Conservation (phyloP, 179 eudicot genomes). For the Silene vulgaris region DNA sequence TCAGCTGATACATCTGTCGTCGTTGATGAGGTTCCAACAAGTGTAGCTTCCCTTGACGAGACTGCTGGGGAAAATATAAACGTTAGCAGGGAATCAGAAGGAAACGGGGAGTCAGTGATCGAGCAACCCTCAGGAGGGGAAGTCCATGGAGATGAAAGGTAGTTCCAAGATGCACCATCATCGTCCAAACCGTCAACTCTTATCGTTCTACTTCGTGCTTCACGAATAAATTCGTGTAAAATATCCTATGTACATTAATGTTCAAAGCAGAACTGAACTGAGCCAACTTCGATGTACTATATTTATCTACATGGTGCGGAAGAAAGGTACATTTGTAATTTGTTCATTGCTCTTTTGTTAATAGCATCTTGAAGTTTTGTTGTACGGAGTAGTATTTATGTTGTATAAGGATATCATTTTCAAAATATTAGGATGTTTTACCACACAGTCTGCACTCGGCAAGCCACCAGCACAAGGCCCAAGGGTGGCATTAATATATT, state of each 20-base stretch:
- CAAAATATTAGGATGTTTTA: too few relatives aligned
- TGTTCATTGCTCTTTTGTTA: not conserved
- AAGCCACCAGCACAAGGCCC: too few relatives aligned
- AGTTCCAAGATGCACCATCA: not conserved
- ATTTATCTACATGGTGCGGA: not conserved
- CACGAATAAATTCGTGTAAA: not conserved
- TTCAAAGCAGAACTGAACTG: not conserved
- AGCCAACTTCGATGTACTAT: not conserved
- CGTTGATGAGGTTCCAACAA: not conserved
- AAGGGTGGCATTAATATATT: too few relatives aligned
- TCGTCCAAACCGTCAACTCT: not conserved
- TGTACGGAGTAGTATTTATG: not conserved
- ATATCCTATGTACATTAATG: not conserved
- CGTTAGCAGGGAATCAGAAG: not conserved
- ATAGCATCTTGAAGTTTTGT: not conserved
- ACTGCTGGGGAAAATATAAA: not conserved
- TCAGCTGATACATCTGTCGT: not conserved
- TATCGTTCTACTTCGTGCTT: not conserved
- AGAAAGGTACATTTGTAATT: not conserved
- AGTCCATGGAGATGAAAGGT: constrained; percentile 5
- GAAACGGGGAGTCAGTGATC: constrained; percentile 13
- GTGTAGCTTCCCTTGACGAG: constrained; percentile 2
- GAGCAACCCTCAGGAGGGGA: constrained; percentile 6
- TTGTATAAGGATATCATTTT: too few relatives aligned
- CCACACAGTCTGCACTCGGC: too few relatives aligned